Base-by-base conservation (phyloP, 345 rosid species). In the Dovyalis caffra region DNA sequence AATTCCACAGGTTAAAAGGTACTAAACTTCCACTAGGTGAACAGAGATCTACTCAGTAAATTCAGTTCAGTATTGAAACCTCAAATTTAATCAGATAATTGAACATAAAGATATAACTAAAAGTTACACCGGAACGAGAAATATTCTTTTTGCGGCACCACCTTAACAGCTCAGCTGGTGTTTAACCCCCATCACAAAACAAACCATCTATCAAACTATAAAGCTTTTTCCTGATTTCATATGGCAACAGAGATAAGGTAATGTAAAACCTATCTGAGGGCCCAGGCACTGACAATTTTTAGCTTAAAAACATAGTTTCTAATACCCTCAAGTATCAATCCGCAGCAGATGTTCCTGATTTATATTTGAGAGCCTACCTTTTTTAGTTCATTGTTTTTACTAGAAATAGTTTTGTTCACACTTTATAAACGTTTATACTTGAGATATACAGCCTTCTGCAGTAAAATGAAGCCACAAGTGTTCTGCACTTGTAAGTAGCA, bases 1-100 rank as follows among this genome's bases (percentile, higher is more conserved):
- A 45, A 84, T 61, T 43, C 64, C 60, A 70, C 23, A 77, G 4
- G 35, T 71, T 71, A 43, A 82, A 74, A 75, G 29, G 64, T 66
- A 60, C 65, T 72, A 73, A 76, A 18, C 35, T 78, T 56, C 69
- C 62, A 72, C 32, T 71, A 70, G n/a, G 10, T n/a, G 35, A 67
- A 11, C 43, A 28, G 29, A 49, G 49, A 49, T 15, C 67, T 66
- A 60, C 11, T 71, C 31, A 40, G 62, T 33, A 43, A 20, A 4
- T 28, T n/a, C 66, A 53, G 49, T 43, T 4, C 57, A 26, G 60
- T 49, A 68, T 68, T 37, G 63, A 40, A 31, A 72, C 34, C 14
- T 40, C 51, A 31, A 68, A 43, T 20, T 25, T 28, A 51, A 25
- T 51, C 11, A 21, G 25, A 65, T 45, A 23, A 18, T 4, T 63